These are phyloP conservation scores for Phytophthora citrophthora DNA, from an alignment of 352 stramenopile genomes.

Conservation along the genomic window DNA sequence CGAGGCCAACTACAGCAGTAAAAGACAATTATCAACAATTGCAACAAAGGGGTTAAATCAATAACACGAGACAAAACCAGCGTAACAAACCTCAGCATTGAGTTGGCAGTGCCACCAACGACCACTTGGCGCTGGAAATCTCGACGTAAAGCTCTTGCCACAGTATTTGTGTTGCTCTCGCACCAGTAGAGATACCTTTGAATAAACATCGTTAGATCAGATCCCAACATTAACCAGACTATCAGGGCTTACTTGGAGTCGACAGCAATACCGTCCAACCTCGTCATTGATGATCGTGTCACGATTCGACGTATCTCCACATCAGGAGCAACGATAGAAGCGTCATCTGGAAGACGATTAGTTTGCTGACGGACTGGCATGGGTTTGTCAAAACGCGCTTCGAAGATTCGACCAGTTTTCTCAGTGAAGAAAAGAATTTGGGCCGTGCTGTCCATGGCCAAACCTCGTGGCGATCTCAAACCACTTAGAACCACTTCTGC, in stretches of 20 bases:
- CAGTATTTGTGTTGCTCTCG: conserved; percentile 68
- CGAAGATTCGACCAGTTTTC: conserved; percentile 70
- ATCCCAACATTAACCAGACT: too few species aligned
- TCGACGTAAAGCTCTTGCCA: conserved; percentile 52
- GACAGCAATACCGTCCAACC: conserved; percentile 69
- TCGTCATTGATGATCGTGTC: conserved; percentile 47
- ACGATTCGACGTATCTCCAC: conserved; percentile 39
- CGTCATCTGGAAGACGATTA: conserved; percentile 14
- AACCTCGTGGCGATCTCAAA: conserved; percentile 56
- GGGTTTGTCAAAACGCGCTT: conserved; percentile 11
- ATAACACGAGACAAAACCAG: background rate
- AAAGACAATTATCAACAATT: background rate
- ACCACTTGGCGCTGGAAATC: conserved; percentile 58
- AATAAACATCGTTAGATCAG: background rate
- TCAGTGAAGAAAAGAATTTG: conserved; percentile 70
- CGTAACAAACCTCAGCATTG: conserved; percentile 50
- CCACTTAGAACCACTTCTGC: conserved; percentile 41
- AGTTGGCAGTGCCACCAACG: conserved; percentile 59
- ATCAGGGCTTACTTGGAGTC: conserved; percentile 28
- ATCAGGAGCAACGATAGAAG: conserved; percentile 12
- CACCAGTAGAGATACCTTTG: conserved; percentile 72
- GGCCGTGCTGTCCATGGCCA: conserved; percentile 43
- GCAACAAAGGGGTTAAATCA: background rate
- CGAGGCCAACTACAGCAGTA: conserved; percentile 61
- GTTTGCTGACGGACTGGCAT: conserved; percentile 10